These are phyloP conservation scores for Fusarium sambucinum DNA, from an alignment of 2,329 filamentous ascomycete species.

Conservation along the genomic window DNA sequence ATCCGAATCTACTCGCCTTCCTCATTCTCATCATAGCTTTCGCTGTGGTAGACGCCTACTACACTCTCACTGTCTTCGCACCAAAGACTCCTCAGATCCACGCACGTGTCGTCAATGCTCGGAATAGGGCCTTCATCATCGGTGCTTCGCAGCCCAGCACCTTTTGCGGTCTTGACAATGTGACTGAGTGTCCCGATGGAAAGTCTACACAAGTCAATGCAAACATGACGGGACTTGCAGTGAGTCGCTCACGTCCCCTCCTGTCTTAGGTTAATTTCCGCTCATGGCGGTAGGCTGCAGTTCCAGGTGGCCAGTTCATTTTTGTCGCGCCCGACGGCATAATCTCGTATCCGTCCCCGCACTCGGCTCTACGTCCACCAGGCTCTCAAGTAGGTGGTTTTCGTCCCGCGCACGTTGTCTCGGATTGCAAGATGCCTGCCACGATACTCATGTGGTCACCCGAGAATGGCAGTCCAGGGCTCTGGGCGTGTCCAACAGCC, in stretches of 20 bases:
- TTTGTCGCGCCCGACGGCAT: slow-evolving; percentile 67
- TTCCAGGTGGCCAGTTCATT: slow-evolving; percentile 73
- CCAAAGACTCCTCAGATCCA: slow-evolving; percentile 42
- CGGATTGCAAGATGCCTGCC: slow-evolving; percentile 40
- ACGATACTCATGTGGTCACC: slow-evolving; percentile 46
- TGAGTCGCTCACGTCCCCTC: slow-evolving; percentile 1
- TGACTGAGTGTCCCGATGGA: slow-evolving; percentile 45
- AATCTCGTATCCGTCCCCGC: slow-evolving; percentile 67
- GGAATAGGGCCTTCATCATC: slow-evolving; percentile 46
- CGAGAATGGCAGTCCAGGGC: slow-evolving; percentile 32
- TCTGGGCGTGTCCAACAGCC: slow-evolving; percentile 48
- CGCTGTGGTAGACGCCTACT: slow-evolving; percentile 35
- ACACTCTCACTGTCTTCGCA: slow-evolving; percentile 45
- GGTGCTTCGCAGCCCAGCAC: slow-evolving; percentile 47
- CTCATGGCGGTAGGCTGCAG: slow-evolving; percentile 56
- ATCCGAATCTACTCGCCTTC: background rate
- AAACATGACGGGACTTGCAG: slow-evolving; percentile 48
- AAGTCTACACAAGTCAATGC: slow-evolving; percentile 46
- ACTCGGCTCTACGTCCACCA: slow-evolving; percentile 64
- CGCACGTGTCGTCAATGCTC: slow-evolving; percentile 47
- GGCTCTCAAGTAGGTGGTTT: slow-evolving; percentile 66
- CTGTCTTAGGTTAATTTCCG: fast-evolving
- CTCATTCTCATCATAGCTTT: background rate
- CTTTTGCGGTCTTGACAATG: slow-evolving; percentile 39
- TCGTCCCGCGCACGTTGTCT: slow-evolving; percentile 47